Base-by-base conservation (phyloP, 441 rosid genomes). In the Erodium texanum region DNA sequence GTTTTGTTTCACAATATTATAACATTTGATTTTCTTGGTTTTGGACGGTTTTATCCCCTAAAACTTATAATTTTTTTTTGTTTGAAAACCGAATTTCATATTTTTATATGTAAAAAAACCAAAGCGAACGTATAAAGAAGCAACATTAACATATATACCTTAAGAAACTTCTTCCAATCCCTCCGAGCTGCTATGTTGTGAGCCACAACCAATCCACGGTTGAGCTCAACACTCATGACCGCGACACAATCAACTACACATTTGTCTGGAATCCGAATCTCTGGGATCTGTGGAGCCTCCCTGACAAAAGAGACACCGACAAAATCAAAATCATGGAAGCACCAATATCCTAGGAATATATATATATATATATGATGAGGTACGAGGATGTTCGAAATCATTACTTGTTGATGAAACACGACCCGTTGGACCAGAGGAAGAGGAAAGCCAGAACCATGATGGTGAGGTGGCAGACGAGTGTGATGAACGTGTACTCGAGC, bases 381-480 rank as follows among this genome's bases (percentile, higher is more conserved):
- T 29, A 64, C 1, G 19, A 63, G n/a, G 59, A 45, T 22, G 34
- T 54, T 43, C 3, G 48, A 64, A 61, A 4, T 23, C 41, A 76
- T 74, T 76, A 86, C 90, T 81, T 86, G 83, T 81, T 69, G 43
- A 86, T 77, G 66, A 84, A 81, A 73, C 70, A 78, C 70, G 81
- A 74, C 0, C 79, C 86, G 62, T 82, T 86, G 52, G 88, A 75
- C 88, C 86, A 84, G 16, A 86, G 72, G 80, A 86, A 86, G 58
- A 82, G 64, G 45, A 81, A 73, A 59, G 90, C 85, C 16, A 86
- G 81, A 7, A 76, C 67, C 24, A 78, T 76, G 2, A 84, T 84
- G 69, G 62, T 68, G 14, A 74, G 41, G 50, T 86, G 88, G 82
- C 90, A 84, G 18, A 81, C 70, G 34, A 86, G 64, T 61, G 88